Evolutionary conservation across 768 basidiomycete species (phyloP).

Genomic region (Baorangia bicolor): DNA sequence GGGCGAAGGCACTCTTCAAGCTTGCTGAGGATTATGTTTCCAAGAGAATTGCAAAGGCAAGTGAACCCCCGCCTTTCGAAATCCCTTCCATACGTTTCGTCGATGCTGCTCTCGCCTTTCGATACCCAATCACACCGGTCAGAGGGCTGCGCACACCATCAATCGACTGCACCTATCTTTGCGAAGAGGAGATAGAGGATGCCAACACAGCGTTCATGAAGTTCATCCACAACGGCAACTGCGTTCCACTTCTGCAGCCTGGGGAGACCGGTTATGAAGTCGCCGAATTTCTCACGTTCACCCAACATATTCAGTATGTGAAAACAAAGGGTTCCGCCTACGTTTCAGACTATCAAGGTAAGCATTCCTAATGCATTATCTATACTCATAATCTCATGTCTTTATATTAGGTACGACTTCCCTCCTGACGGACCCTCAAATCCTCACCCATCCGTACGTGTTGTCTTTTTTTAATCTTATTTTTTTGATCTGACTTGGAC

Average conservation of each 20-base stretch:
- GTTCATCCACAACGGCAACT: not conserved
- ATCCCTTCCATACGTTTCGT: not conserved
- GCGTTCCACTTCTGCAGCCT: not conserved
- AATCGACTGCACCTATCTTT: not conserved
- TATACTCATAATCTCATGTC: no score
- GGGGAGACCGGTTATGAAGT: not conserved
- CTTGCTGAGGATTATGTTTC: not conserved
- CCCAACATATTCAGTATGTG: not conserved
- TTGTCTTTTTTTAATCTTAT: no score
- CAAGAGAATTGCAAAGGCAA: not conserved
- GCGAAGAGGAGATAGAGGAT: not conserved
- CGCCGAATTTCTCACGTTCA: not conserved
- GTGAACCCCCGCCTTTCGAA: not conserved
- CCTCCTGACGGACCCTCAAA: no score
- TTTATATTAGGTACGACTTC: no score
- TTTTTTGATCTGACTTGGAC: no score
- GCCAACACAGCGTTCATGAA: not conserved
- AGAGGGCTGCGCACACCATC: no score
- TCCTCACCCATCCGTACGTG: no score
- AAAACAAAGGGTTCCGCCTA: not conserved
- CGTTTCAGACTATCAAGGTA: not conserved
- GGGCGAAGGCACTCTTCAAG: not conserved
- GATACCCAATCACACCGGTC: not conserved
- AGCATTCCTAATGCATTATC: no score
- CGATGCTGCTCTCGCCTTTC: not conserved